Conservation (phyloP, 148 eudicot species). For the Selenicereus undatus region DNA sequence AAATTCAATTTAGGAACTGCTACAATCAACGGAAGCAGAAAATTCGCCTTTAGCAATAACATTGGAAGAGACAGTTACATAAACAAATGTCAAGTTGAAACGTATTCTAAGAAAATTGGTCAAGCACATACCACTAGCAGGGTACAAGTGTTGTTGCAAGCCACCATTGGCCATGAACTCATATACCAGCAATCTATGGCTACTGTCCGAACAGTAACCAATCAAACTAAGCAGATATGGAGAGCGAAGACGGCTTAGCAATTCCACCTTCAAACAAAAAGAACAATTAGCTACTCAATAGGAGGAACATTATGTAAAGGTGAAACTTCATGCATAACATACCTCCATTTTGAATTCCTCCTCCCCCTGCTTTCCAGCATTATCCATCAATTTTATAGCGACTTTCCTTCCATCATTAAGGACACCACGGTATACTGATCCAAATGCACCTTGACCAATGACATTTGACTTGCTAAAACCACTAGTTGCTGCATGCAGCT, state of each 20-base stretch:
- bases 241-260: constrained; percentile 72
- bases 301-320: not conserved
- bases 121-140: constrained; percentile 49
- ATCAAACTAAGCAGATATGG: constrained; percentile 76
- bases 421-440: constrained; percentile 79
- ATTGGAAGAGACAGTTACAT: not conserved
- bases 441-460: constrained; percentile 93
- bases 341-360: constrained; percentile 96
- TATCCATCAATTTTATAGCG: constrained; percentile 91
- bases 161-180: constrained; percentile 98
- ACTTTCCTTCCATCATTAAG: constrained; percentile 81
- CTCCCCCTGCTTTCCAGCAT: constrained; percentile 88
- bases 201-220: constrained; percentile 84
- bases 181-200: constrained; percentile 72
- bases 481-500: constrained; percentile 78
- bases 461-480: constrained; percentile 88
- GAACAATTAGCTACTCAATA: constrained; percentile 16
- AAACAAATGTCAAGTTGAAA: not conserved
- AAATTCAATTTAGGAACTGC: not conserved
- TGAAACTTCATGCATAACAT: constrained; percentile 12
- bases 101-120: too few species aligned
- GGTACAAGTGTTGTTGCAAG: constrained; percentile 85
- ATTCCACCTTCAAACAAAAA: constrained; percentile 55
- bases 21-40: not conserved
- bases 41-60: not conserved